phyloP scores from a whole-genome alignment of 352 stramenopile genomes.

The Aphanomyces stellatus region DNA sequence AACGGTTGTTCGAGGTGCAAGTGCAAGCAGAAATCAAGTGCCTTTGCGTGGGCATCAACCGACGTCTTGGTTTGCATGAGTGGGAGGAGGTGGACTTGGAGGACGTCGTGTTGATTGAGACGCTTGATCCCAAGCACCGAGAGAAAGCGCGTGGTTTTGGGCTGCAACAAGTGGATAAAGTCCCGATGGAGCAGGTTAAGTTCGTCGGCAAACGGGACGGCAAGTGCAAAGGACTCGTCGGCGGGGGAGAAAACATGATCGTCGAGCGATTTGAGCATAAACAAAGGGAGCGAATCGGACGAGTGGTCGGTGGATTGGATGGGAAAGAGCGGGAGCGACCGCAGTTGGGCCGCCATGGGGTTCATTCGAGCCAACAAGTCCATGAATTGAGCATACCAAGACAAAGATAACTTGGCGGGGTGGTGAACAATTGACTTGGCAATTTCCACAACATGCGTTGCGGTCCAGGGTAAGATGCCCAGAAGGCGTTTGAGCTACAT shows the following conservation, averaged over 20 bases:
- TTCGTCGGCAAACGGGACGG: not conserved
- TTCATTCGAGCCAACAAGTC: not conserved
- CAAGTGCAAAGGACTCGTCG: not conserved
- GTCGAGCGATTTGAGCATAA: not conserved
- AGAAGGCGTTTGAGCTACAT: conserved; percentile 5
- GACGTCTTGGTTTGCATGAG: not conserved
- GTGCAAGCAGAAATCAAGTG: not conserved
- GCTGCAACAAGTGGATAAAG: not conserved
- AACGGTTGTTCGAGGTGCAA: not conserved
- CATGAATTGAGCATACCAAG: not conserved
- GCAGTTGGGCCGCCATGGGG: not conserved
- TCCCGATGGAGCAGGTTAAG: not conserved
- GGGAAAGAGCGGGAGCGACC: not conserved
- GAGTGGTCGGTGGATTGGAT: not conserved
- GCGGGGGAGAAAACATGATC: not conserved
- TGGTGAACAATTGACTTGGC: conserved; percentile 12
- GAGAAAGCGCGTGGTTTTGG: not conserved
- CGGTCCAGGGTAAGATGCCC: conserved; percentile 1
- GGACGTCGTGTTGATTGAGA: not conserved
- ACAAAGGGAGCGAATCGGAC: not conserved
- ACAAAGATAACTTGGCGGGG: not conserved
- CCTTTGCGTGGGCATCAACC: not conserved
- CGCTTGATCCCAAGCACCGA: not conserved
- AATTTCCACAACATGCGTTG: conserved; percentile 18
- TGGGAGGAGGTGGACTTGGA: not conserved